Evolutionary conservation across 1,284 basidiomycete species (phyloP), one percentile per base, ranked within the genome.

Genomic region (Crepidotus sp.): DNA sequence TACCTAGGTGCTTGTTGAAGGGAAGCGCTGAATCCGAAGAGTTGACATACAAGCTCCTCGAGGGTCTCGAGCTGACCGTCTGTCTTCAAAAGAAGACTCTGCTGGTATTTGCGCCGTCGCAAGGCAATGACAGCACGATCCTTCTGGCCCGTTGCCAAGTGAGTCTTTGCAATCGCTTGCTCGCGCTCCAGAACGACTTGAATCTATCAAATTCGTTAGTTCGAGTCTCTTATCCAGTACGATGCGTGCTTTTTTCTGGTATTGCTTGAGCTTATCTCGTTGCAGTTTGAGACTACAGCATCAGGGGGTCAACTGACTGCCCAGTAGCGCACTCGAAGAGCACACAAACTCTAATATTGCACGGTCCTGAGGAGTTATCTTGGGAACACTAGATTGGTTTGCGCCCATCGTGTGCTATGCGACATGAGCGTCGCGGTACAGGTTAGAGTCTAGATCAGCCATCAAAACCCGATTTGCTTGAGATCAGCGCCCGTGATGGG

Each of bases 231-330:
- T 11, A 13, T 40, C 9, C 11, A 31, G 24, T 42, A 9, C 18
- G 33, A 15, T 24, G n/a, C 25, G 36, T 51, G 90, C 95, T 74
- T 86, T 84, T 67, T 83, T 90, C 75, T 95, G 93, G 59, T 98
- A 98, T 62, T 94, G 91, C 61, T 78, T 86, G 51, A 98, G 71
- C 62, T 94, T 95, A 65, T 98, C 96, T 34, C 96, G 75, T 64
- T 98, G 95, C 38, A 96, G 65, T 65, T 98, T 98, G 53, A 98
- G 74, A 60, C 92, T 72, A 56, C 31, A 57, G 49, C 47, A 27
- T 32, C 18, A 32, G n/a, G 29, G 32, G 24, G 29, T 45, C 27
- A 40, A 43, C 19, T 18, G 30, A 30, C 17, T 13, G 26, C 8
- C 27, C 17, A 24, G 14, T 31, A 38, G 26, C 47, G 40, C 15